Base-by-base conservation (phyloP, 2,329 filamentous ascomycete species). In the Berkeleyomyces rouxiae region DNA sequence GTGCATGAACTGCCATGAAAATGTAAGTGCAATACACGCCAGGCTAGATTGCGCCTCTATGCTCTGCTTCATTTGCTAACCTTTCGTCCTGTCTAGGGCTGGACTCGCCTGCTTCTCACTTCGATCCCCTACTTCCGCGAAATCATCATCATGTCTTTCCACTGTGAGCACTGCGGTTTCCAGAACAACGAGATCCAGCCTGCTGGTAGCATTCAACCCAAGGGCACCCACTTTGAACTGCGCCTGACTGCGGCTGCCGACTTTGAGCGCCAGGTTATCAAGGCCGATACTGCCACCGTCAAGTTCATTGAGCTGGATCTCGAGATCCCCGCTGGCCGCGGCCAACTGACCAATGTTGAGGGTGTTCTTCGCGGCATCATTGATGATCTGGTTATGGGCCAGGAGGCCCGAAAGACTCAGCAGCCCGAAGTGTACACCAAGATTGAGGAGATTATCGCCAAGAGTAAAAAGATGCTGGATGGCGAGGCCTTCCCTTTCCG, bases 81-180 rank as follows among this genome's bases (percentile, higher is more conserved):
- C 44, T 4, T 11, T 39, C 3, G 23, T 57, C 36, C 7, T 39
- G 3, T 58, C 9, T 46, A 95, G 88, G 93, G 93, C 69, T 82
- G 78, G 1, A 99, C 93, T 11, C 82, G 86, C 64, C 82, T 99
- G 31, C 83, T 99, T 51, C 83, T 99, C 62, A 95, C 95, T 13
- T 84, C 84, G 67, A 96, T 99, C 63, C 93, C 93, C 13, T 97
- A 90, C 79, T 99, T 99, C 79, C 90, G 90, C 76, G 92, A 99
- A 74, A 85, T 99, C 66, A 90, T 99, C 70, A 83, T 99, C 73
- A 96, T 96, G 85, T 97, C 92, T 66, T 99, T 99, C 74, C 82
- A 83, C 67, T 99, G 93, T 78, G 84, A 89, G 4, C 83, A 96
- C 74, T 99, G 93, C 77, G 78, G 84, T 71, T 86, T 92, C 75